Evolutionary conservation across 2,329 filamentous ascomycete species (phyloP).

Genomic region (Arthroderma sp.): DNA sequence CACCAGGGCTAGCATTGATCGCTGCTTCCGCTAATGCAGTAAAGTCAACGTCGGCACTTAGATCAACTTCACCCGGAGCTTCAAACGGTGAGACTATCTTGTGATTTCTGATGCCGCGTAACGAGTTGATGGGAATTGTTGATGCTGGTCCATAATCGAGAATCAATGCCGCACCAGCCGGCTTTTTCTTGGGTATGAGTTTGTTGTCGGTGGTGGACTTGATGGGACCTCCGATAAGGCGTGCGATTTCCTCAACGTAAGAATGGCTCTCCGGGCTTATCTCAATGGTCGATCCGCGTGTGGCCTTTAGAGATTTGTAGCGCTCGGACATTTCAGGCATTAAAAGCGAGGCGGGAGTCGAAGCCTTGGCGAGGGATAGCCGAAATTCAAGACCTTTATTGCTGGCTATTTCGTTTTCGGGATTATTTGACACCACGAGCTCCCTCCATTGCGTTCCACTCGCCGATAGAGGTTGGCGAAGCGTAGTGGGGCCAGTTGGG

Average conservation of each 20-base stretch:
- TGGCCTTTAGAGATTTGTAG: constrained; percentile 60
- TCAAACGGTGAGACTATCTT: constrained; percentile 64
- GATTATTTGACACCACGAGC: constrained; percentile 59
- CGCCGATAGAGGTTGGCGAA: constrained; percentile 28
- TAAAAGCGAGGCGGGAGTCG: constrained; percentile 72
- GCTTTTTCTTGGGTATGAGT: constrained; percentile 24
- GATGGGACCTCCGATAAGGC: constrained; percentile 59
- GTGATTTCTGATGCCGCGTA: constrained; percentile 77
- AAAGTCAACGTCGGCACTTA: constrained; percentile 92
- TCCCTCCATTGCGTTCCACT: constrained; percentile 61
- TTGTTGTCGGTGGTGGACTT: constrained; percentile 9
- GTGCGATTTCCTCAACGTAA: constrained; percentile 68
- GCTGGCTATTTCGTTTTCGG: constrained; percentile 38
- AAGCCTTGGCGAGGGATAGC: constrained; percentile 58
- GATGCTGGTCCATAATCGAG: constrained; percentile 80
- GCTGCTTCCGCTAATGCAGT: constrained; percentile 72
- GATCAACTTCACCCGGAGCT: constrained; percentile 68
- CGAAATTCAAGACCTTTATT: constrained; percentile 63
- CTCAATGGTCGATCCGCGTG: constrained; percentile 62
- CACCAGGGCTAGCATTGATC: constrained; percentile 56
- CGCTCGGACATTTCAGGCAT: constrained; percentile 70
- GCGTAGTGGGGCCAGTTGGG: constrained; percentile 35
- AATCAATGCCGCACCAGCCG: constrained; percentile 81
- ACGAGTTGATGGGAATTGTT: constrained; percentile 72
- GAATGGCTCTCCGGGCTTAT: constrained; percentile 76